Evolutionary conservation across 2,329 filamentous ascomycete genomes (phyloP).

Genomic region (Curvularia eragrostidis): DNA sequence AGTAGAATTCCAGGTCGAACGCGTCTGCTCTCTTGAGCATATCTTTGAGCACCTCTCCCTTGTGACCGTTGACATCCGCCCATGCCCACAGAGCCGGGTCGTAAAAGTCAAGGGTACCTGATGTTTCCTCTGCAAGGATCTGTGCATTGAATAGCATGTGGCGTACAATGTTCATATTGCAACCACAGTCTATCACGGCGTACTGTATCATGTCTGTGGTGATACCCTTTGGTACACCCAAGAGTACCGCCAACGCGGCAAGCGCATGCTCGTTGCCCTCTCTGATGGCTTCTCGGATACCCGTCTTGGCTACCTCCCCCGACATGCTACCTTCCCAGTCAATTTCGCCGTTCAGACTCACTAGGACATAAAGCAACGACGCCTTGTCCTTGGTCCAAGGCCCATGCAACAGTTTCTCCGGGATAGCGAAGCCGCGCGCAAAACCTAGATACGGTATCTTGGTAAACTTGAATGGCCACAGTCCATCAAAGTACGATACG

Average conservation of each 20-base stretch:
- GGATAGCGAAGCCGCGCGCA: constrained; percentile 41
- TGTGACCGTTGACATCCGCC: constrained; percentile 39
- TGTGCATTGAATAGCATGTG: constrained; percentile 48
- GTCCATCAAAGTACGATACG: constrained; percentile 32
- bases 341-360: constrained; percentile 43
- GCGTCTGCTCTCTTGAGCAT: constrained; percentile 42
- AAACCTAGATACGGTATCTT: constrained; percentile 42
- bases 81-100: constrained; percentile 46
- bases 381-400: constrained; percentile 43
- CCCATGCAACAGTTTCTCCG: constrained; percentile 47
- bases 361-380: constrained; percentile 44
- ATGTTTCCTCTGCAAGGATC: constrained; percentile 29
- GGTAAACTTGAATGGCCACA: constrained; percentile 43
- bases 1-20: constrained; percentile 46
- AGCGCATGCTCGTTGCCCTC: constrained; percentile 41
- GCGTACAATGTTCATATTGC: constrained; percentile 37
- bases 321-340: constrained; percentile 46
- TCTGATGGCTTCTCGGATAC: constrained; percentile 38
- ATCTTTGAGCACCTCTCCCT: constrained; percentile 36
- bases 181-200: constrained; percentile 41
- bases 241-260: constrained; percentile 42
- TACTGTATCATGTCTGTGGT: constrained; percentile 38
- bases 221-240: constrained; percentile 40
- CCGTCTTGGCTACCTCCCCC: constrained; percentile 43
- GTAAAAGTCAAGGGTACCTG: constrained; percentile 40